phyloP scores from a whole-genome alignment of 2,329 filamentous ascomycete genomes.

The Cercospora sp. region DNA sequence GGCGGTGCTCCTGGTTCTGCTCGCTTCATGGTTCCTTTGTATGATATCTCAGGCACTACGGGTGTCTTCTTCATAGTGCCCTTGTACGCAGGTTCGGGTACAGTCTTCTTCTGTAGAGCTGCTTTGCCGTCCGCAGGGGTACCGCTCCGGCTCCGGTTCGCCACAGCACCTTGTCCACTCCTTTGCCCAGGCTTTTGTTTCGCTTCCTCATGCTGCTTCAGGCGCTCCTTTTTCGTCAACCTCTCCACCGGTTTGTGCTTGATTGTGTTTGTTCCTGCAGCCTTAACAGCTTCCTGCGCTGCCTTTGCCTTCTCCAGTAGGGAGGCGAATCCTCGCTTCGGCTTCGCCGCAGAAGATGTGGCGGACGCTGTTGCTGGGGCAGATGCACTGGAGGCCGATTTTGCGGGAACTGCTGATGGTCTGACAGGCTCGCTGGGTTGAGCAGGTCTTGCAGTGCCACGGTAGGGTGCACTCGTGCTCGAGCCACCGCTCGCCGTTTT shows the following conservation, averaged over 20 bases:
- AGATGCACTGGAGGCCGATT: conserved; percentile 16
- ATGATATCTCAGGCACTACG: conserved; percentile 32
- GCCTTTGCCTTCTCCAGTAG: conserved; percentile 71
- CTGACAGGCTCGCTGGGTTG: conserved; percentile 20
- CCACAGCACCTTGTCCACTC: conserved; percentile 19
- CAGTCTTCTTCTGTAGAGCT: conserved; percentile 34
- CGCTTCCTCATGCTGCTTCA: conserved; percentile 41
- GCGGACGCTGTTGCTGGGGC: conserved; percentile 18
- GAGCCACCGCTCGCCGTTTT: conserved; percentile 31
- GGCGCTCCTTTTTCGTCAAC: conserved; percentile 58
- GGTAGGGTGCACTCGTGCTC: conserved; percentile 14
- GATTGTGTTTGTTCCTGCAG: conserved; percentile 65
- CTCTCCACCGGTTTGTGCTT: conserved; percentile 74
- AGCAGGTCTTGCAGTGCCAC: conserved; percentile 22
- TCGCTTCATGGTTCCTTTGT: conserved; percentile 51
- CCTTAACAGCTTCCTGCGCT: conserved; percentile 59
- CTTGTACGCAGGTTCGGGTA: conserved; percentile 42
- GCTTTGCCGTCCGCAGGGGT: conserved; percentile 30
- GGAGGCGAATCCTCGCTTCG: conserved; percentile 72
- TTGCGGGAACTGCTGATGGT: conserved; percentile 11
- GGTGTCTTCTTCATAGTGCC: conserved; percentile 40
- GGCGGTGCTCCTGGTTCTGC: conserved; percentile 39
- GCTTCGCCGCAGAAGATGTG: conserved; percentile 32
- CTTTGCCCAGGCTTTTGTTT: conserved; percentile 46
- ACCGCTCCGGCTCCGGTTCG: conserved; percentile 36